Evolutionary conservation across 1,284 basidiomycete genomes (phyloP).

Genomic region (Cronartium ribicola): DNA sequence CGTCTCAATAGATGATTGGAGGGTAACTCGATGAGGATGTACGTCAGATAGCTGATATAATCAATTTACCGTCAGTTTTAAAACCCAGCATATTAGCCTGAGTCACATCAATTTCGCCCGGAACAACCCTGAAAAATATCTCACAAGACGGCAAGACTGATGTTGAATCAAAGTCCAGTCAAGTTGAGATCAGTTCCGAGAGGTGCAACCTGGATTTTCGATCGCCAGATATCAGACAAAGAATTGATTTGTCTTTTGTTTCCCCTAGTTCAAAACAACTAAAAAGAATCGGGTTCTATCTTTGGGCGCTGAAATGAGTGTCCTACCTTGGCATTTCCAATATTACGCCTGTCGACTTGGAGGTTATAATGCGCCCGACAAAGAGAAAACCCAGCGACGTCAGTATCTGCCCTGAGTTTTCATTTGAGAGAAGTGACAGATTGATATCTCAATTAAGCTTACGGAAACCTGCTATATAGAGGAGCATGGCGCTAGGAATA

Average conservation of each 20-base stretch:
- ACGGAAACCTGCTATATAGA: not conserved
- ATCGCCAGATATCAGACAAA: no score
- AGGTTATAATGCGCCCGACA: no score
- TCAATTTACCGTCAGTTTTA: not conserved
- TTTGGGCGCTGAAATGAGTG: no score
- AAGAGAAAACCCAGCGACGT: no score
- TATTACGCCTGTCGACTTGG: constrained; percentile 40
- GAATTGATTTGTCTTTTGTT: no score
- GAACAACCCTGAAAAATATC: not conserved
- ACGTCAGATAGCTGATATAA: constrained; percentile 35
- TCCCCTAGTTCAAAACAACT: no score
- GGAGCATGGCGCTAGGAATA: not conserved
- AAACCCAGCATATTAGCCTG: not conserved
- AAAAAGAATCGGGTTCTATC: no score
- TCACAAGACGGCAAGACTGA: constrained; percentile 38
- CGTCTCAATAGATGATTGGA: constrained; percentile 45
- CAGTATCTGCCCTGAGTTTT: no score
- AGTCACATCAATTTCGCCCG: no score
- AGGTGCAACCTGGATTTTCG: constrained; percentile 18
- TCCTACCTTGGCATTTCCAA: constrained; percentile 41
- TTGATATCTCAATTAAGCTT: not conserved
- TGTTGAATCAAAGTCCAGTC: constrained; percentile 25
- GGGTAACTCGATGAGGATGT: constrained; percentile 44
- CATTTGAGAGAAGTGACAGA: no score
- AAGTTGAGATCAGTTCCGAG: constrained; percentile 14